Evolutionary conservation across 495 filamentous ascomycete genomes (phyloP), one percentile per base, ranked within the genome.

Genomic region (Aspergillus sclerotiicarbonarius): DNA sequence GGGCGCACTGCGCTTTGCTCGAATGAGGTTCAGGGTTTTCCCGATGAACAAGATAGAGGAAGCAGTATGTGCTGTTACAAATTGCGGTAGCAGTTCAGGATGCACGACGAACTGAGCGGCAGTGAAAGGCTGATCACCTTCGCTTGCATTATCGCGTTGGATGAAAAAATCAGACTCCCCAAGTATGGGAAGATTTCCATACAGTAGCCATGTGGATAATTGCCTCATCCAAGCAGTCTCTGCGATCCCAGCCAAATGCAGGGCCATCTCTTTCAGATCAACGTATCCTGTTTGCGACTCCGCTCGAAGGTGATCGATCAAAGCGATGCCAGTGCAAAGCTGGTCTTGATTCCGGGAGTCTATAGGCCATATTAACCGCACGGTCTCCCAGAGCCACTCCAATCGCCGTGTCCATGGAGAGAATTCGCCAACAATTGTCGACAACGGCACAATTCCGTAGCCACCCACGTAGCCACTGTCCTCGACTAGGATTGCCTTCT

Each of bases 221-320:
- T 96, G 91, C 66, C 90, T 87, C 71, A 98, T 77, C 94, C 94
- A 98, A 10, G 92, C 88, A 15, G 80, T 86, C 73, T 98, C 94
- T 0, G 92, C 93, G 6, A 90, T 83, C 41, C 68, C 79, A n/a
- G 87, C 80, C 18, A 97, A 75, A 46, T 87, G 77, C 41, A 85
- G 62, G 0, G 89, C 86, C 32, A 88, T 85, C 51, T 85, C 82
- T 62, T 91, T 90, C 50, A 98, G 85, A 62, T 96, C 90, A 15
- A 81, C 73, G 67, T 94, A 97, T 43, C 94, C 94, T n/a, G 93
- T 97, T 64, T 89, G 86, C 47, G 89, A 77, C 69, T 90, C 87
- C 18, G 73, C 68, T 18, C 90, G 82, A 41, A 97, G 74, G 55
- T 82, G 80, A 66, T 96, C 82, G 56, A 98, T 93, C 54, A 96